Evolutionary conservation across 1,139 yeast species (phyloP).

Genomic region (Scheffersomyces cryptocercus): DNA sequence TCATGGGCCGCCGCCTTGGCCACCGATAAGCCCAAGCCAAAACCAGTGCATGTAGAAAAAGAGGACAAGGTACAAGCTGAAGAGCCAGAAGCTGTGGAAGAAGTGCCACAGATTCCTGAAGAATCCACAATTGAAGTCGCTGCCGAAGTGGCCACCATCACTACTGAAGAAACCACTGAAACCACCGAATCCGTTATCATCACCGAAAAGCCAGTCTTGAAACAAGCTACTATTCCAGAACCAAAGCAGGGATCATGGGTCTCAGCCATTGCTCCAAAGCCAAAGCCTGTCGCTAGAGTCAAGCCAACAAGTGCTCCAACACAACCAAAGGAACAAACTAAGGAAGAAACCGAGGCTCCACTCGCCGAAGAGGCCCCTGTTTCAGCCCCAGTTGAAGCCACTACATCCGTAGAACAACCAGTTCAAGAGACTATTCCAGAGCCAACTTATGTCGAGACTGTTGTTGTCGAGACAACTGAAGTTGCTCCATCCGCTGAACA

Average conservation of each 20-base stretch:
- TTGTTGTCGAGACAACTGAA: slow-evolving; percentile 12
- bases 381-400: slow-evolving; percentile 14
- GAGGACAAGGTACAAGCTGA: slow-evolving; percentile 13
- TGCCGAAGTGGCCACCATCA: slow-evolving; percentile 2
- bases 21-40: slow-evolving; percentile 36
- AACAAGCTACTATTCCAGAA: slow-evolving; percentile 31
- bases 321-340: slow-evolving; percentile 9
- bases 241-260: slow-evolving; percentile 54
- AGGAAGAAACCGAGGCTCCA: slow-evolving; percentile 5
- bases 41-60: slow-evolving; percentile 21
- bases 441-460: slow-evolving; percentile 13
- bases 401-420: slow-evolving; percentile 5
- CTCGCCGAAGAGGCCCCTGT: slow-evolving; percentile 7
- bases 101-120: slow-evolving; percentile 6
- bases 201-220: slow-evolving; percentile 23
- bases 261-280: slow-evolving; percentile 58
- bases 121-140: slow-evolving; percentile 10
- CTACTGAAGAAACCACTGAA: slow-evolving; percentile 10
- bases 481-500: slow-evolving; percentile 8
- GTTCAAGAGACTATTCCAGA: slow-evolving; percentile 12
- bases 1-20: slow-evolving; percentile 58
- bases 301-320: slow-evolving; percentile 17
- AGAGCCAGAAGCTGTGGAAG: slow-evolving; percentile 8
- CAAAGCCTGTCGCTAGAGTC: slow-evolving; percentile 23
- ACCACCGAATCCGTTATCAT: slow-evolving; percentile 10